Conservation (phyloP, 2,329 filamentous ascomycete genomes). For the Cladosporium colombiae region DNA sequence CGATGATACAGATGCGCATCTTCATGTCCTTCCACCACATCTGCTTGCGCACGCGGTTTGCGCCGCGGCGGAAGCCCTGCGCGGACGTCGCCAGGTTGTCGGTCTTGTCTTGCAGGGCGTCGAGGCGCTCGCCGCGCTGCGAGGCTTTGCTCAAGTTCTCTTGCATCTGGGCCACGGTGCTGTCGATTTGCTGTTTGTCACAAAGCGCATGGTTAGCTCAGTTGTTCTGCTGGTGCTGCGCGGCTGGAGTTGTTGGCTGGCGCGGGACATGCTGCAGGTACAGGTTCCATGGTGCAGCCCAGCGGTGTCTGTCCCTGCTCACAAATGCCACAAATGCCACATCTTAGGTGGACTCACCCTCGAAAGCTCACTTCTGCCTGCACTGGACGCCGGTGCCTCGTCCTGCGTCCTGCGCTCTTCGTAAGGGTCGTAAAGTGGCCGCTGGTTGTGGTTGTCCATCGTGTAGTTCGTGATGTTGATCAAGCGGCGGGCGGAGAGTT, state of each 20-base stretch:
- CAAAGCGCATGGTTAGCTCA: constrained; percentile 3
- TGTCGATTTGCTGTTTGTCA: constrained; percentile 81
- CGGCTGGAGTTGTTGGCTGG: neutral
- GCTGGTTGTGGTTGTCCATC: no score
- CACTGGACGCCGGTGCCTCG: neutral
- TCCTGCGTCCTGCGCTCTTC: no score
- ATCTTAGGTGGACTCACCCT: constrained; percentile 9
- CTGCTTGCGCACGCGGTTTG: constrained; percentile 87
- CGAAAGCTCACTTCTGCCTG: neutral
- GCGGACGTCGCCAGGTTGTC: constrained; percentile 89
- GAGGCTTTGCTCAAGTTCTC: constrained; percentile 97
- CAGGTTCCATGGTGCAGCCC: neutral
- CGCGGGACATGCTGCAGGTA: neutral
- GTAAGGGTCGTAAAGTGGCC: neutral
- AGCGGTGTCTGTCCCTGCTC: neutral
- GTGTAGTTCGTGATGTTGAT: no score
- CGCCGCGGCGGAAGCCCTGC: constrained; percentile 92
- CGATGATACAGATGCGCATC: constrained; percentile 96
- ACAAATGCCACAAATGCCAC: neutral
- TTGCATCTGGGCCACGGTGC: constrained; percentile 91
- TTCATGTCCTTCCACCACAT: constrained; percentile 99
- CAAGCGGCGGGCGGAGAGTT: neutral
- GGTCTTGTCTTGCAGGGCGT: constrained; percentile 89
- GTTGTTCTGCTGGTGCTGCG: neutral
- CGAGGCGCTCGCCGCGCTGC: constrained; percentile 85